Base-by-base conservation (phyloP, 257 asterid genomes). In the Solanum ahanhuiri region DNA sequence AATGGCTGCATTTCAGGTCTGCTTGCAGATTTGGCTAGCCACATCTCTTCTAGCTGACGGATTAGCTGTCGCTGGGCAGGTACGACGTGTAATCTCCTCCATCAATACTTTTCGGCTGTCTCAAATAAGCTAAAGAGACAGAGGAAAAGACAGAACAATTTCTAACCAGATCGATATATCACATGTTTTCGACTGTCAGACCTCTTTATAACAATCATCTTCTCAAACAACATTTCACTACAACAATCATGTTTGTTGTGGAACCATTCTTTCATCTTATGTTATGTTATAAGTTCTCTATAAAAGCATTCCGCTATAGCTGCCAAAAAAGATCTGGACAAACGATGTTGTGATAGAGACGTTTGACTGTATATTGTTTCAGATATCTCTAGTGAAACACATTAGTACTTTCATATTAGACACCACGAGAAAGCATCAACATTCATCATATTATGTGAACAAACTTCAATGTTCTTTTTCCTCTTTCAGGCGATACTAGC, bases 1-100 rank as follows among this genome's bases (percentile, higher is more conserved):
- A 81, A 94, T 95, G 98, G 98, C 98, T 81, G 98, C 98, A 14
- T 95, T 95, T 85, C 98, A 95, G 83, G 93, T 95, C 81, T 95
- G 98, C 92, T 88, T 94, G 91, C 98, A 95, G 90, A 90, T 95
- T 60, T 95, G 98, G 98, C 89, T 95, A 2, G 96, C 98, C 34
- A 88, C 96, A 17, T 95, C 98, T 58, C 95, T 93, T 87, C 88
- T 95, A 35, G 98, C 98, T 22, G 98, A 95, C 48, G 98, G 97
- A 20, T 89, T 95, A 70, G 98, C 98, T 7, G 96, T 95, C 20
- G 93, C 98, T 77, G 98, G 97, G 35, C 98, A 95, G 94, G 98
- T 95, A 12, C 86, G 87, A 45, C 11, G 20, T 45, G 66, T 54
- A 54, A 45, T 79, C 22, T 15, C 10, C 58, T 1, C 1, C 1